phyloP scores from a whole-genome alignment of 371 early-diverging fungal species.

The Polyrhizophydium stewartii region DNA sequence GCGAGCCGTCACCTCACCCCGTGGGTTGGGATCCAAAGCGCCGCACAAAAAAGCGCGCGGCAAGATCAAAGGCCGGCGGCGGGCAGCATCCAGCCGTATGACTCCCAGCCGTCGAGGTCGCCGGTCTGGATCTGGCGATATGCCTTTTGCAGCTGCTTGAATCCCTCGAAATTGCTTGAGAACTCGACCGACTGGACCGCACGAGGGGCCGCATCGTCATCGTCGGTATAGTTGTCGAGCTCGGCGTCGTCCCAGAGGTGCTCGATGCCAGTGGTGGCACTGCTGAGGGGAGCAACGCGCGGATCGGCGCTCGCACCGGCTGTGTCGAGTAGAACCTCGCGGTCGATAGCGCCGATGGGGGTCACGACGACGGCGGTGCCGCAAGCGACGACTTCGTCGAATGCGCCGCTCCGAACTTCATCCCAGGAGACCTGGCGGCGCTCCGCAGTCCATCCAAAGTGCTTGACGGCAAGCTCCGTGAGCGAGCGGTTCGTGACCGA shows the following conservation, averaged over 20 bases:
- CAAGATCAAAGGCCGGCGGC: constrained; percentile 61
- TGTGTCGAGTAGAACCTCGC: constrained; percentile 28
- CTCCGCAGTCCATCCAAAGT: constrained; percentile 67
- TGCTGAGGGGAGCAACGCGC: not conserved
- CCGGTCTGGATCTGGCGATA: constrained; percentile 68
- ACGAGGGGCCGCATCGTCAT: constrained; percentile 13
- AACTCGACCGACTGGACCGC: constrained; percentile 46
- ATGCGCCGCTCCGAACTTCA: constrained; percentile 56
- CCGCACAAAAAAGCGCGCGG: too few species aligned
- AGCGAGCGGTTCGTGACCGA: constrained; percentile 72
- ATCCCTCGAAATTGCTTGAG: constrained; percentile 31
- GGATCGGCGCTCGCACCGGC: constrained; percentile 9
- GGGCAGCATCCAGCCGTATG: constrained; percentile 73
- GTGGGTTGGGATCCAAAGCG: too few species aligned
- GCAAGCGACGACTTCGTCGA: constrained; percentile 70
- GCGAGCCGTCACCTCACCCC: too few species aligned
- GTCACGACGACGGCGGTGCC: constrained; percentile 81
- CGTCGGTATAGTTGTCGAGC: constrained; percentile 15
- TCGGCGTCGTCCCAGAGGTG: constrained; percentile 26
- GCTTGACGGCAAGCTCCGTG: constrained; percentile 54
- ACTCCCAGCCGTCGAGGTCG: constrained; percentile 50
- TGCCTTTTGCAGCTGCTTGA: constrained; percentile 52
- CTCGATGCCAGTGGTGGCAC: constrained; percentile 7
- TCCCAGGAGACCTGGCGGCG: constrained; percentile 51
- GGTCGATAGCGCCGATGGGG: constrained; percentile 66